These are phyloP conservation scores for Trypanosoma avium DNA, from an alignment of 208 protist species.

Conservation along the genomic window DNA sequence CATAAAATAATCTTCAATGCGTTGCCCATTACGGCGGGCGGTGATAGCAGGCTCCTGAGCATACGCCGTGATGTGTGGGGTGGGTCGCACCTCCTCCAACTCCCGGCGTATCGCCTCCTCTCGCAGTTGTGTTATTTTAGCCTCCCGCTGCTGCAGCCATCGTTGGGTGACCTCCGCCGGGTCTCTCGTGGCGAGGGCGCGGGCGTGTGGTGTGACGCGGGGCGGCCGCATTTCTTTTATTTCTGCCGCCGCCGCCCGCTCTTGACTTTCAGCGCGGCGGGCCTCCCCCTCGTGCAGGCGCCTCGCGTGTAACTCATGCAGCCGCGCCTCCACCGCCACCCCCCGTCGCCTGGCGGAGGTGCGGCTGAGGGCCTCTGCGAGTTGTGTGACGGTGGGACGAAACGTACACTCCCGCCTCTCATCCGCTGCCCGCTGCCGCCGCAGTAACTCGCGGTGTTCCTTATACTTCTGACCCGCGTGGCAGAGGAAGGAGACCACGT, in stretches of 20 bases:
- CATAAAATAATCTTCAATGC: slow-evolving; percentile 59
- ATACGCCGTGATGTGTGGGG: slow-evolving; percentile 57
- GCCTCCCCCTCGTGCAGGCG: slow-evolving; percentile 33
- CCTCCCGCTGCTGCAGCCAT: slow-evolving; percentile 51
- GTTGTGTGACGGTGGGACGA: slow-evolving; percentile 44
- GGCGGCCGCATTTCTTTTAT: slow-evolving; percentile 36
- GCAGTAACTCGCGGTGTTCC: slow-evolving; percentile 66
- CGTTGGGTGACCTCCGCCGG: slow-evolving; percentile 18
- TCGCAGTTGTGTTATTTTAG: slow-evolving; percentile 27
- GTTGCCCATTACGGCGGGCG: slow-evolving; percentile 23
- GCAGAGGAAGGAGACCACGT: slow-evolving; percentile 72
- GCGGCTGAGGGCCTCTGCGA: slow-evolving; percentile 40
- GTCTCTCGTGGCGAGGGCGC: slow-evolving; percentile 20
- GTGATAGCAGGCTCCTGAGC: slow-evolving; percentile 38
- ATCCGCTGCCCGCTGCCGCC: slow-evolving; percentile 38
- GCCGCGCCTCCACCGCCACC: slow-evolving; percentile 50
- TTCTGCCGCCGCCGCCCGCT: slow-evolving; percentile 20
- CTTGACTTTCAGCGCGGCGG: slow-evolving; percentile 26
- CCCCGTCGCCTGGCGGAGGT: slow-evolving; percentile 31
- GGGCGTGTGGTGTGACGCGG: slow-evolving; percentile 37
- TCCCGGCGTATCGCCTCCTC: slow-evolving; percentile 36
- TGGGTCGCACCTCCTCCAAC: slow-evolving; percentile 28
- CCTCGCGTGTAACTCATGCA: slow-evolving; percentile 55
- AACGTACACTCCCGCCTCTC: slow-evolving; percentile 49
- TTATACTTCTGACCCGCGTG: slow-evolving; percentile 54